phyloP scores from a whole-genome alignment of 2,329 filamentous ascomycete genomes.

The Monosporascus sp. region DNA sequence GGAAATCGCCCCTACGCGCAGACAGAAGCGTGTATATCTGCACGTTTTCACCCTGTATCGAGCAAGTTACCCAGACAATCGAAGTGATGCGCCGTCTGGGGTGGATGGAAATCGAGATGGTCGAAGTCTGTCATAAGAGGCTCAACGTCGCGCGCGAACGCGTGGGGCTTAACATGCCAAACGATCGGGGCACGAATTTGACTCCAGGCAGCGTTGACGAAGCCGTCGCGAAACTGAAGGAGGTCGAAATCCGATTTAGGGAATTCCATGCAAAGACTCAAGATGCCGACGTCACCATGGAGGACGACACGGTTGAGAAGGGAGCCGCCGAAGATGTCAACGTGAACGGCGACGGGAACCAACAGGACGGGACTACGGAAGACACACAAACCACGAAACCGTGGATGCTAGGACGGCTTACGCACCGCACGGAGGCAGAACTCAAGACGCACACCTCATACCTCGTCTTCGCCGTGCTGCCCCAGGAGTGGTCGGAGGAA shows the following conservation, averaged over 20 bases:
- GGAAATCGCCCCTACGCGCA: conserved; percentile 64
- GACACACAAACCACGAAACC: conserved; percentile 38
- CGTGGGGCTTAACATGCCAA: conserved; percentile 60
- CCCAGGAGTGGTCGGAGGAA: conserved; percentile 77
- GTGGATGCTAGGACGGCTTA: conserved; percentile 72
- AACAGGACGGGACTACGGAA: conserved; percentile 17
- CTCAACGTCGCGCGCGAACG: conserved; percentile 80
- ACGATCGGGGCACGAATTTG: conserved; percentile 67
- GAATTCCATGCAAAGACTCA: conserved; percentile 49
- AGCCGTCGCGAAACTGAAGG: conserved; percentile 66
- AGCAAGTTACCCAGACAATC: conserved; percentile 87
- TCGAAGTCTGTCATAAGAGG: conserved; percentile 75
- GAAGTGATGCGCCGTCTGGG: conserved; percentile 73
- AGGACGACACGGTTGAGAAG: conserved; percentile 20
- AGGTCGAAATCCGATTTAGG: conserved; percentile 66
- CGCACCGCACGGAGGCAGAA: conserved; percentile 79
- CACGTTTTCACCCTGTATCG: conserved; percentile 94
- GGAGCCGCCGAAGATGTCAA: conserved; percentile 25
- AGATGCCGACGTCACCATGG: conserved; percentile 20
- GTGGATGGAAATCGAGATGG: conserved; percentile 92
- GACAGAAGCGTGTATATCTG: conserved; percentile 73
- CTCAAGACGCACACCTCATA: conserved; percentile 98
- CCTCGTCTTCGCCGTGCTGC: conserved; percentile 84
- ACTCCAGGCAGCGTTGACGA: conserved; percentile 73
- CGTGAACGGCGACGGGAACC: conserved; percentile 23